A percentile compares a stretch with the other conserved stretches of the same genome.
Evolutionary conservation across 768 basidiomycete genomes (phyloP).

Genomic region (Exsudoporus frostii): DNA sequence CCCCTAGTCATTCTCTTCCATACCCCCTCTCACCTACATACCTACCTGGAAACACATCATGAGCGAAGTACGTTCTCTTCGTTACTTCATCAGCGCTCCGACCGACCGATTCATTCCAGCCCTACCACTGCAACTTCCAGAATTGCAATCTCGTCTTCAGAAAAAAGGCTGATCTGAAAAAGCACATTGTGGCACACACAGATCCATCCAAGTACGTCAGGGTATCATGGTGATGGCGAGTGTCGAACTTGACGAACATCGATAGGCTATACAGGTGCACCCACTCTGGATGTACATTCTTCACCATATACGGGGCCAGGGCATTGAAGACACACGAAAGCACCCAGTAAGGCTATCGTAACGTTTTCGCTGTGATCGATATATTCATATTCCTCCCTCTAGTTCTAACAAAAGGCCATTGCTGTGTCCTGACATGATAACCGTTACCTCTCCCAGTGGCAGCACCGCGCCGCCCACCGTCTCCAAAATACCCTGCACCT

Average conservation of each 20-base stretch:
- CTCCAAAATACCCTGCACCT: background rate
- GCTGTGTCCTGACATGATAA: background rate
- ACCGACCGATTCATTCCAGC: background rate
- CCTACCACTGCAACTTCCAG: background rate
- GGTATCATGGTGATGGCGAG: background rate
- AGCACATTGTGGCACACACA: background rate
- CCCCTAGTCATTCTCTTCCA: background rate
- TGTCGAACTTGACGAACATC: background rate
- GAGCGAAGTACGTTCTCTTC: conserved; percentile 1
- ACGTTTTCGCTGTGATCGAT: background rate
- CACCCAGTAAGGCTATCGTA: background rate
- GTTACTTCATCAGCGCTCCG: background rate
- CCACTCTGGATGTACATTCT: background rate
- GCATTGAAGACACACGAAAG: background rate
- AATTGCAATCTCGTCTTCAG: background rate
- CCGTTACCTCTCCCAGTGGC: background rate
- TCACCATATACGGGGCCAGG: background rate
- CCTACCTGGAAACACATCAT: background rate
- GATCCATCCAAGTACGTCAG: background rate
- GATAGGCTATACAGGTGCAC: background rate
- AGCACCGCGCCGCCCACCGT: background rate
- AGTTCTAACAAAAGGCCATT: background rate
- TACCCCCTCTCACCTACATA: background rate
- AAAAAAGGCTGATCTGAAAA: background rate
- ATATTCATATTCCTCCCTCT: background rate